Base-by-base conservation (phyloP, 345 rosid species). In the Aegle marmelos region DNA sequence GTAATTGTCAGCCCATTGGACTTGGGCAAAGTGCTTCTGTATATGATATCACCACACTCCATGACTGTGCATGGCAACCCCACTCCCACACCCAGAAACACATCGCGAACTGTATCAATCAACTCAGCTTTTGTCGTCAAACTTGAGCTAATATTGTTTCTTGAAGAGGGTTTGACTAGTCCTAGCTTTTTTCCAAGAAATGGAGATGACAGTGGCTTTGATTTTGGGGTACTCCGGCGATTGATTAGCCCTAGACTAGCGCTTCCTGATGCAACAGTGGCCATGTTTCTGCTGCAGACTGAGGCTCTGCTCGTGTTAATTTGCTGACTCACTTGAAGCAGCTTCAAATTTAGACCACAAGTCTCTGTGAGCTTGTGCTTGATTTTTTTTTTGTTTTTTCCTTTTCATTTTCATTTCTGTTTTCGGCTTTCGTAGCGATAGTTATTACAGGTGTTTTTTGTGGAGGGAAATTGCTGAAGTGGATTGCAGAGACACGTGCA, bases 21-120 rank as follows among this genome's bases (percentile, higher is more conserved):
- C 79, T 93, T 96, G 9, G 99, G 99, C 74, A 96, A 87, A 50
- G 98, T 96, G 85, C 99, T 96, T 24, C 99, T 85, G 50, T 96
- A 96, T 17, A 96, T 93, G 64, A 96, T 88, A 81, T 96, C 99
- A 0, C 99, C 98, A 69, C 99, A 96, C 91, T 91, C 95, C 98
- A 92, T 96, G 19, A 93, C 99, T 25, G 98, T 96, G 80, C 99
- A 96, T 19, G 99, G 98, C 67, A 96, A 86, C 17, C 99, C 98
- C 21, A 96, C 95, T 30, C 98, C 98, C n/a, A 96, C 97, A n/a
- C 95, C 98, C 78, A 93, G 81, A 81, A 94, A 90, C 68, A 96
- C 87, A 66, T 89, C 86, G 48, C 82, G 94, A 78, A 86, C 98
- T 4, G 84, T 87, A 74, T 91, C 90, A 69, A 86, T 75, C 48